phyloP scores from a whole-genome alignment of 1,284 basidiomycete genomes.

The Leccinum ponderosum region DNA sequence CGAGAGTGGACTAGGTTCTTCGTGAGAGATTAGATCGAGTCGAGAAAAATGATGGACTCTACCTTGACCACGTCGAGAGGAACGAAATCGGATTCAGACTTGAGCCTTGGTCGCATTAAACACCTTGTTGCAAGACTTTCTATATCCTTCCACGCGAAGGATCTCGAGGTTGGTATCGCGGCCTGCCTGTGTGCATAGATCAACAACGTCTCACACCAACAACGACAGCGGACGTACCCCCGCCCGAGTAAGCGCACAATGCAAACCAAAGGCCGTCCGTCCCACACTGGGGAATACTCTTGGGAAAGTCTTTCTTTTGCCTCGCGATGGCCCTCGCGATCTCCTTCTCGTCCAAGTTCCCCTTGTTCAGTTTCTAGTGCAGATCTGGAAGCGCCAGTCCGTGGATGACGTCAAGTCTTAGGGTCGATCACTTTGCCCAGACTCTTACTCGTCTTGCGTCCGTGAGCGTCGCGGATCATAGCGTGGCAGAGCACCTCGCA shows the following conservation, averaged over 20 bases:
- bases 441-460: no score
- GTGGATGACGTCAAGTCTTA: no score
- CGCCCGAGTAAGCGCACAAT: constrained; percentile 91
- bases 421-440: no score
- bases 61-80: constrained; percentile 74
- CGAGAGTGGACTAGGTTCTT: constrained; percentile 66
- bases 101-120: constrained; percentile 99
- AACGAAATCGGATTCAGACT: constrained; percentile 82
- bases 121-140: constrained; percentile 99
- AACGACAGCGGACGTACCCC: constrained; percentile 50
- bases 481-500: no score
- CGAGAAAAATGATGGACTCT: constrained; percentile 13
- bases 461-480: no score
- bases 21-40: constrained; percentile 6
- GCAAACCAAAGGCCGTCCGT: constrained; percentile 97
- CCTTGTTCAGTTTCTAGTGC: no score
- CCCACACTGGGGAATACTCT: constrained; percentile 98
- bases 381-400: no score
- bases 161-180: constrained; percentile 98
- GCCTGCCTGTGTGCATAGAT: constrained; percentile 43
- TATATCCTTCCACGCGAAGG: constrained; percentile 95
- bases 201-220: neutral
- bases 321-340: constrained; percentile 89
- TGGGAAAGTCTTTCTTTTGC: constrained; percentile 99
- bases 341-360: constrained; percentile 45